Conservation (phyloP, 768 basidiomycete genomes). For the Boletales sp. region DNA sequence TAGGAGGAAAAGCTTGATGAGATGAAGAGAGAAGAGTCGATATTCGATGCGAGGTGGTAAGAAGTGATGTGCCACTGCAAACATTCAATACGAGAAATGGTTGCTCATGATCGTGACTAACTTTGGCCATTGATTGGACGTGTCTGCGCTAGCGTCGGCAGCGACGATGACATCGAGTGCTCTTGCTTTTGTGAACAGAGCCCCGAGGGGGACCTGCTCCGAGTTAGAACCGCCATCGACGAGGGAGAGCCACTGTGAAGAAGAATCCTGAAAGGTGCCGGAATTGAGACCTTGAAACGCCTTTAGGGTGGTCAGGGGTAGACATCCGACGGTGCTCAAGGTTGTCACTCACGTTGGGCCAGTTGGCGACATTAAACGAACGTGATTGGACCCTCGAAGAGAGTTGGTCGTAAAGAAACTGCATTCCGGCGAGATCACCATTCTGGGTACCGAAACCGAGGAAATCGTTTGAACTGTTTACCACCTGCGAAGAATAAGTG, state of each 20-base stretch:
- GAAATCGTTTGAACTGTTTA: conserved; percentile 43
- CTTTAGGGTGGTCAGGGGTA: conserved; percentile 16
- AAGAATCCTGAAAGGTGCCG: conserved; percentile 50
- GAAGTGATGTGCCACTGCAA: conserved; percentile 50
- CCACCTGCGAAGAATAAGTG: conserved; percentile 35
- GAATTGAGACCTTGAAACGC: conserved; percentile 52
- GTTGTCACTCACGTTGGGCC: conserved; percentile 50
- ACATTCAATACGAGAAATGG: neutral
- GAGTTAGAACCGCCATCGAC: conserved; percentile 70
- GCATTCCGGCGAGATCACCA: conserved; percentile 29
- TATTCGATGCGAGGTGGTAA: conserved; percentile 43
- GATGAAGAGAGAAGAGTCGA: conserved; percentile 42
- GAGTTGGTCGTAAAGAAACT: conserved; percentile 49
- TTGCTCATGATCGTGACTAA: conserved; percentile 25
- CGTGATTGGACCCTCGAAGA: conserved; percentile 43
- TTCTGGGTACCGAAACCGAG: conserved; percentile 9
- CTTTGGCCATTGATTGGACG: conserved; percentile 66
- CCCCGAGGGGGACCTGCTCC: conserved; percentile 69
- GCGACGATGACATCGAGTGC: conserved; percentile 73
- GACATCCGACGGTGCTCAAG: neutral
- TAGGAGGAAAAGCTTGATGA: conserved; percentile 62
- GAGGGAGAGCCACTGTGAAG: conserved; percentile 52
- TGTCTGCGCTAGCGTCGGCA: conserved; percentile 63
- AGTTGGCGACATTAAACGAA: conserved; percentile 61
- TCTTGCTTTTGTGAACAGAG: conserved; percentile 66